A percentile compares a stretch with the other conserved stretches of the same genome.
phyloP scores from a whole-genome alignment of 73 alveolate species.

The Stentor coeruleus region DNA sequence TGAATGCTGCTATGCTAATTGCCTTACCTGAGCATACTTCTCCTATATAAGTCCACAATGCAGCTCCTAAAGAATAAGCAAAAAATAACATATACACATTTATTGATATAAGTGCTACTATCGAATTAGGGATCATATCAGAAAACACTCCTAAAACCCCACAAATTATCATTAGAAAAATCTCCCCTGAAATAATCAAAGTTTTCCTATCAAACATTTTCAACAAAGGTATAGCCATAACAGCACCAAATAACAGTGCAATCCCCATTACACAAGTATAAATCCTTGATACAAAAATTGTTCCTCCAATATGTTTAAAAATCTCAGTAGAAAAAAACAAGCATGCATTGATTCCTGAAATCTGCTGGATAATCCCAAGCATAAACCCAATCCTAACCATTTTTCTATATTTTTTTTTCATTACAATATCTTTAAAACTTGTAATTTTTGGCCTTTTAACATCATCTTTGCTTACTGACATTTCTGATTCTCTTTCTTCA shows the following conservation, averaged over 20 bases:
- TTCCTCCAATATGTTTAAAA: neutral
- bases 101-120: too few relatives aligned
- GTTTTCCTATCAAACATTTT: neutral
- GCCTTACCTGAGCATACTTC: neutral
- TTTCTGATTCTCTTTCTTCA: too few relatives aligned
- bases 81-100: too few relatives aligned
- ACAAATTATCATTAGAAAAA: too few relatives aligned
- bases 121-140: too few relatives aligned
- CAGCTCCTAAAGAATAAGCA: neutral
- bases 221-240: neutral
- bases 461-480: too few relatives aligned
- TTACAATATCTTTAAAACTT: too few relatives aligned
- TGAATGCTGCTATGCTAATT: too few relatives aligned
- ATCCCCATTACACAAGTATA: neutral
- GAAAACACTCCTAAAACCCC: neutral
- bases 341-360: neutral
- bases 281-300: neutral
- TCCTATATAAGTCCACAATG: neutral
- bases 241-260: neutral
- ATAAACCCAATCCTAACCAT: neutral
- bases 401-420: too few relatives aligned
- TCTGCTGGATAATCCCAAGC: neutral
- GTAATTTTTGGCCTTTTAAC: too few relatives aligned
- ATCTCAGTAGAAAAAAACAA: neutral
- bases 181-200: neutral